phyloP scores from a whole-genome alignment of 345 rosid genomes.

The Melastoma malabathricum region DNA sequence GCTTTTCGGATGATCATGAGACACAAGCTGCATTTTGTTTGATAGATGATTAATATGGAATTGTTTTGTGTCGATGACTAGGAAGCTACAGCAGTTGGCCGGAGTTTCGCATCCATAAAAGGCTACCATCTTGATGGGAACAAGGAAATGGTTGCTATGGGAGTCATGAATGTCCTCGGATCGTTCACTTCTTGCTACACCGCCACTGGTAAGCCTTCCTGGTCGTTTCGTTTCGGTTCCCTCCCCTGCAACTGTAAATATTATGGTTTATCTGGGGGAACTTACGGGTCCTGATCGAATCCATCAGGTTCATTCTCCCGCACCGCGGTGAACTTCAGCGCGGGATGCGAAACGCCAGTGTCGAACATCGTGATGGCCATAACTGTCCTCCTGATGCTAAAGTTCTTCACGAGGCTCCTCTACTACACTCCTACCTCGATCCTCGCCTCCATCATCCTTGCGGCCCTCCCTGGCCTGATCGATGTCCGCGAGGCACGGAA shows the following conservation, averaged over 20 bases:
- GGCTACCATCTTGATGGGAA: constrained; percentile 78
- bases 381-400: constrained; percentile 53
- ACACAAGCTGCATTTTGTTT: neutral
- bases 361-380: constrained; percentile 83
- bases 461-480: constrained; percentile 80
- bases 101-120: constrained; percentile 63
- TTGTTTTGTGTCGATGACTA: constrained; percentile 5
- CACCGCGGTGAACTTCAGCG: constrained; percentile 73
- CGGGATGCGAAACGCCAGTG: constrained; percentile 70
- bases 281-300: neutral
- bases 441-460: constrained; percentile 70
- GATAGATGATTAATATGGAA: neutral
- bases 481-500: constrained; percentile 40
- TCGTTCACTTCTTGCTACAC: constrained; percentile 78
- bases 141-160: constrained; percentile 89
- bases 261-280: too few species aligned
- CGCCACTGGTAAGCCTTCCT: constrained; percentile 58
- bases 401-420: constrained; percentile 52
- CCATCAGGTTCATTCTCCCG: constrained; percentile 78
- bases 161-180: constrained; percentile 65
- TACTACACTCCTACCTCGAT: constrained; percentile 70
- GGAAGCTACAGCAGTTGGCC: constrained; percentile 90
- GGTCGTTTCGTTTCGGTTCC: neutral
- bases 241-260: too few species aligned
- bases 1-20: constrained; percentile 4